These are phyloP conservation scores for Physaria fendleri DNA, from an alignment of 345 rosid genomes.

Conservation along the genomic window DNA sequence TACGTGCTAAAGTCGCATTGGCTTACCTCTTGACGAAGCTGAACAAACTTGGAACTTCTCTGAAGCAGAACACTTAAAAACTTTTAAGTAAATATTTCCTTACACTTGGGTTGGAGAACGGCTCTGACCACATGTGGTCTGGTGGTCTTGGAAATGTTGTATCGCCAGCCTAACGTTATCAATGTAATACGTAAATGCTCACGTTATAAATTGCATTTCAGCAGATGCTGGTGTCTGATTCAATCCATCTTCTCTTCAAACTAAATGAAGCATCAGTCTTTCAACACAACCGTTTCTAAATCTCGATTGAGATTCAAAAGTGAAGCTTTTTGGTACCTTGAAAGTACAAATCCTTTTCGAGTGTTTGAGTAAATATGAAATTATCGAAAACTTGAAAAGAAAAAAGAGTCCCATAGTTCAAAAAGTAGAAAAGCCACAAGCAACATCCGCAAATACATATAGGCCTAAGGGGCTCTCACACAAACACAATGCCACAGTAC, in stretches of 20 bases:
- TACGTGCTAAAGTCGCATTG: constrained; percentile 70
- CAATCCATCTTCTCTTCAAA: constrained; percentile 16
- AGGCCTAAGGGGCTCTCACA: neutral
- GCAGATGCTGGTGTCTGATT: neutral
- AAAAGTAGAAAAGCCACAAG: neutral
- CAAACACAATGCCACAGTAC: neutral
- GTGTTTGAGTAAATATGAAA: constrained; percentile 39
- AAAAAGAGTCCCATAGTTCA: neutral
- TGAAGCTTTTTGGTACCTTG: constrained; percentile 36
- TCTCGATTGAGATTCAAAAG: neutral
- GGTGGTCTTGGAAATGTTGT: neutral
- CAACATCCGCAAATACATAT: neutral
- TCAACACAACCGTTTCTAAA: neutral
- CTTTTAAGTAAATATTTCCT: neutral
- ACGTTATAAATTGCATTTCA: neutral
- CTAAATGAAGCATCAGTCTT: neutral
- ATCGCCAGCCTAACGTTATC: no score
- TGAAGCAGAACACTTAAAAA: constrained; percentile 29
- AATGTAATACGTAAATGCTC: neutral
- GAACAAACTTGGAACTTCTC: constrained; percentile 33
- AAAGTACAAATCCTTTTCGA: constrained; percentile 41
- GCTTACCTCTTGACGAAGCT: constrained; percentile 65
- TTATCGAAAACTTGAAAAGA: neutral
- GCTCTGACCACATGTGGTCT: neutral
- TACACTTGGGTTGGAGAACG: neutral